Percentiles rank a stretch among this genome's conserved stretches.
Evolutionary conservation across 1,284 basidiomycete species (phyloP).

Genomic region (Pholiota adiposa): DNA sequence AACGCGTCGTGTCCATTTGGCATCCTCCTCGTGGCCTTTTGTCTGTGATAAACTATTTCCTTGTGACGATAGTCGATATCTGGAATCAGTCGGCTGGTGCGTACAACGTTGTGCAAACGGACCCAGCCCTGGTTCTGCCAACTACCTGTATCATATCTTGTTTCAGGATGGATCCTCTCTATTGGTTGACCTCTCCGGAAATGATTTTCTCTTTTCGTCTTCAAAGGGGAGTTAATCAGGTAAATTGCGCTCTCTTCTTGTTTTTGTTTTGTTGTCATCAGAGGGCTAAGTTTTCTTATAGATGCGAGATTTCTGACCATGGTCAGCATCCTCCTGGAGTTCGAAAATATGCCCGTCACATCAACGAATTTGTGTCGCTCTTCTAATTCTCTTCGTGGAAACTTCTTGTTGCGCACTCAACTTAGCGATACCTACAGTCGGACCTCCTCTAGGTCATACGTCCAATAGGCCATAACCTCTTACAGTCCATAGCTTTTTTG

Average conservation of each 20-base stretch:
- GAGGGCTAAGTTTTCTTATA: neutral
- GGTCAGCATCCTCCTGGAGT: neutral
- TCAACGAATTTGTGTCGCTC: neutral
- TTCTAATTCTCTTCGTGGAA: neutral
- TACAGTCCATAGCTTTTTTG: neutral
- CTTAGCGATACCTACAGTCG: too few species aligned
- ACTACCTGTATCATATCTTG: constrained; percentile 6
- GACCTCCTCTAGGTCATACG: too few species aligned
- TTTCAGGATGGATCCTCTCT: constrained; percentile 9
- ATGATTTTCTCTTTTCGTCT: neutral
- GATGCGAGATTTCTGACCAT: neutral
- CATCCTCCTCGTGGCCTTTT: neutral
- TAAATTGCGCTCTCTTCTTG: neutral
- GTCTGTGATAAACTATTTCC: neutral
- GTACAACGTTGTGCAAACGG: neutral
- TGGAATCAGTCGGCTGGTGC: constrained; percentile 11
- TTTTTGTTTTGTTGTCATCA: neutral
- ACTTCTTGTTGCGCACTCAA: too few species aligned
- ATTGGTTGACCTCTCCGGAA: neutral
- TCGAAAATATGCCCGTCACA: neutral
- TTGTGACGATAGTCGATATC: neutral
- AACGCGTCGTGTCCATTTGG: too few species aligned
- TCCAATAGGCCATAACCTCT: too few species aligned
- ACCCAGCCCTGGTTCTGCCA: neutral
- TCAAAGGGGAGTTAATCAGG: neutral